Evolutionary conservation across 331 rosid species (phyloP), one percentile per base, ranked within the genome.

Genomic region (Phaseolus coccineus): DNA sequence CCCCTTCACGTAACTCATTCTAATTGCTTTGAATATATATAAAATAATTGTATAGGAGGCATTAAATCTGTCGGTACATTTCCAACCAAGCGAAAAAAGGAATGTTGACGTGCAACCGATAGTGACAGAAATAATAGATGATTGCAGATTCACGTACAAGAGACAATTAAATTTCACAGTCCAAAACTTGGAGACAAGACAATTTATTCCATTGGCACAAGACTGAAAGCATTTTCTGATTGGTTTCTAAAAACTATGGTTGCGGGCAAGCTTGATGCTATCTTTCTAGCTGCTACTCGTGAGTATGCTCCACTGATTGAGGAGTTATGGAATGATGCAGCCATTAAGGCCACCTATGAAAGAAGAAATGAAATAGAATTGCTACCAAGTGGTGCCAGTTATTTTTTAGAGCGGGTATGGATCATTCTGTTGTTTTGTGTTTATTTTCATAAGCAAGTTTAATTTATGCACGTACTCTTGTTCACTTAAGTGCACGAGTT

Each of bases 221-320:
- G 94, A 88, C 87, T 86, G 82, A 93, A 91, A 87, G 93, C 96
- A 39, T 96, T 96, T 89, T 96, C 99, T 52, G 99, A 96, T 80
- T 96, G 98, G 98, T 91, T 96, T 75, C 99, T 96, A 69, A 96
- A 91, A 91, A 90, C 90, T 47, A 96, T 93, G 96, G 98, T 85
- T 51, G 83, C 91, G 0, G 99, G 99, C 83, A 90, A 91, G 84
- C 87, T 96, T 83, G 99, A 93, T 84, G 92, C 91, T 59, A 89
- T 96, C 82, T 96, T 96, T 82, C 99, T 98, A 61, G 99, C 99
- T 10, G 99, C 99, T 69, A 93, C 93, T 59, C 94, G 97, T 82
- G 99, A 96, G 82, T 96, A 96, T 85, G 93, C 94, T 52, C 99
- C 99, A 13, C 61, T 93, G 73, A 86, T 96, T 28, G 98, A 90